Base-by-base conservation (phyloP, 2,329 filamentous ascomycete species). In the Fusarium sp. region DNA sequence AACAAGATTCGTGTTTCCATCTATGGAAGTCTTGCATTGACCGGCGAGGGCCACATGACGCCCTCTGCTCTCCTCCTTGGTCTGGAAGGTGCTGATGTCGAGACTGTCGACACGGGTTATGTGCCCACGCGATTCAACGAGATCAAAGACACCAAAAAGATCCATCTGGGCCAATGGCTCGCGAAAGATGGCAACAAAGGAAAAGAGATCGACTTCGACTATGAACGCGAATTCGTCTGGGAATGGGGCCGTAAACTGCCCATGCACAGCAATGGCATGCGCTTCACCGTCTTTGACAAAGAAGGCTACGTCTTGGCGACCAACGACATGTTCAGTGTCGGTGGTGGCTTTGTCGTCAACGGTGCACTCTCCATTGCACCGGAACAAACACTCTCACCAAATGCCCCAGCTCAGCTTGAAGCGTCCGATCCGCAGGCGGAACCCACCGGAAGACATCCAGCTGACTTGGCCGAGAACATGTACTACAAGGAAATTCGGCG, bases 271-370 rank as follows among this genome's bases (percentile, higher is more conserved):
- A 88, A 88, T 61, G 86, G 86, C 48, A 87, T 88, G 86, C 85
- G 86, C 1, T 83, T 88, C 63, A 86, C 82, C n/a, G 86, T 87
- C 4, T 88, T 85, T 56, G 85, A 87, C 65, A 75, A 84, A 5
- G 82, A 87, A 2, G 86, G 86, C 13, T 83, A 81, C 34, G 83
- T 87, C 71, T 75, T 88, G 37, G 86, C 86, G 2, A 86, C 83
- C 20, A 88, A 88, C 65, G 86, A 88, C 70, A 80, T 88, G 71
- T 88, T 88, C 73, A 88, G 86, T 60, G 86, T 88, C 2, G 86
- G 86, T 2, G 86, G 86, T n/a, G 86, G 86, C 1, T 88, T 88
- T 63, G 86, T 88, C 41, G 86, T 88, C 62, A 88, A 88, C 57
- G 86, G 86, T 13, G 82, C 86, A 18, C 77, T 88, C 60, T 87